Evolutionary conservation across 1,284 basidiomycete species (phyloP), one percentile per base, ranked within the genome.

Genomic region (Ustilago nuda): DNA sequence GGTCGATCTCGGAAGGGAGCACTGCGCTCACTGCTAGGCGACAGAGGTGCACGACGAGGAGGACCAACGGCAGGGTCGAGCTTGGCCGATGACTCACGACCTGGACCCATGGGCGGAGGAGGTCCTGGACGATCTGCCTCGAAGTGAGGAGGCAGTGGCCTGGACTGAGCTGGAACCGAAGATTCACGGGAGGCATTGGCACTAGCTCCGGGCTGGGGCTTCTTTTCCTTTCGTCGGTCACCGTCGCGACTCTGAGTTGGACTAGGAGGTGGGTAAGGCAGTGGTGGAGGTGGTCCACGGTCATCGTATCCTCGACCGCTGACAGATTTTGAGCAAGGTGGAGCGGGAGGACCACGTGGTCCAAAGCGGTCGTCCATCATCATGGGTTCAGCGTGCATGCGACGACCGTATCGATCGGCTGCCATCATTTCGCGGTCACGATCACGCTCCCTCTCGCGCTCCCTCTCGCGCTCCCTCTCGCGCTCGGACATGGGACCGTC

Each of bases 371-470:
- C 74, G 43, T 76, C 74, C 35, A 66, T 61, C 51, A 72, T 60
- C 60, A 76, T 72, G n/a, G 71, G 61, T 13, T 67, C 70, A 36
- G 54, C 66, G 41, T 68, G 74, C 41, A 72, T 60, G 43, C 66
- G 65, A 36, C 74, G 74, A 32, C 69, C 74, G 51, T 72, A 76
- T 35, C 74, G 74, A 58, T 76, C 74, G 11, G 59, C 65, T 15
- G 66, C 53, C 69, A 76, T 69, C 53, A 72, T 66, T 12, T 76
- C 74, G 58, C 73, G 73, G 7, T 74, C 72, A 4, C 72, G 63
- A 11, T 69, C 65, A 11, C 66, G 72, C 41, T 70, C 67, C 5
- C 69, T 30, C 15, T 76, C 68, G 32, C 65, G 64, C 60, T 76
- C 67, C 5, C 69, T 30, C 15, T 76, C 68, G 32, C 65, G 64